These are phyloP conservation scores for Melastoma candidum DNA, from an alignment of 441 rosid genomes.

Conservation along the genomic window DNA sequence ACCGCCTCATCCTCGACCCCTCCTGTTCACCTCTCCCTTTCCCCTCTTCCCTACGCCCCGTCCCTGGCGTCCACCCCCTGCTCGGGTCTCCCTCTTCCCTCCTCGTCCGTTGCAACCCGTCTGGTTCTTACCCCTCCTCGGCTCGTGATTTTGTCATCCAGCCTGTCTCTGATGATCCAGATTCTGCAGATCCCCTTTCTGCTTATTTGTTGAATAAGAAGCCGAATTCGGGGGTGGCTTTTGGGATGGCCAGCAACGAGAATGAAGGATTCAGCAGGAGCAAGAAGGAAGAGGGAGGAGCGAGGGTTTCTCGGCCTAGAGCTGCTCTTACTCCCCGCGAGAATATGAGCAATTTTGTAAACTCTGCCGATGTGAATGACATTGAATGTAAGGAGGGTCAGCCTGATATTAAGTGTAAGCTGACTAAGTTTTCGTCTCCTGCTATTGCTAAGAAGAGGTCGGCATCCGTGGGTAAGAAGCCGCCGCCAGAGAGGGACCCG, in stretches of 20 bases:
- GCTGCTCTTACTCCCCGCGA: slow-evolving; percentile 55
- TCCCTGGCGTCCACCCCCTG: slow-evolving; percentile 64
- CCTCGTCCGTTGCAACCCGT: slow-evolving; percentile 65
- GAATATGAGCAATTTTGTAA: slow-evolving; percentile 18
- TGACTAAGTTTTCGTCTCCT: slow-evolving; percentile 75
- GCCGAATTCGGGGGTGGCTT: slow-evolving; percentile 4
- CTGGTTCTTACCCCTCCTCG: slow-evolving; percentile 47
- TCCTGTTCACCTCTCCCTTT: slow-evolving; percentile 64
- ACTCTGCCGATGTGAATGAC: slow-evolving; percentile 22
- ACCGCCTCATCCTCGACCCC: slow-evolving; percentile 48
- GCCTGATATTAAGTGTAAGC: slow-evolving; percentile 18
- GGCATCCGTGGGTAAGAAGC: slow-evolving; percentile 40
- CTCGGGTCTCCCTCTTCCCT: slow-evolving; percentile 78
- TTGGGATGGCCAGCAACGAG: slow-evolving; percentile 1
- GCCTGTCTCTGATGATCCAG: slow-evolving; percentile 59
- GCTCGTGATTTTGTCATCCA: slow-evolving; percentile 73
- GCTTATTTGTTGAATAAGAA: slow-evolving; percentile 52
- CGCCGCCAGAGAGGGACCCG: slow-evolving; percentile 52
- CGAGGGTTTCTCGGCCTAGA: slow-evolving; percentile 18
- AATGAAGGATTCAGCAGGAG: slow-evolving; percentile 12
- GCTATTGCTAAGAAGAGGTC: slow-evolving; percentile 46
- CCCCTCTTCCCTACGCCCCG: slow-evolving; percentile 72
- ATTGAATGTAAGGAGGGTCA: slow-evolving; percentile 13
- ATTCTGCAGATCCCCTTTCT: slow-evolving; percentile 66
- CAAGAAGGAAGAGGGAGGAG: slow-evolving; percentile 21